Base-by-base conservation (phyloP, 148 eudicot genomes). In the Persicaria maculosa region DNA sequence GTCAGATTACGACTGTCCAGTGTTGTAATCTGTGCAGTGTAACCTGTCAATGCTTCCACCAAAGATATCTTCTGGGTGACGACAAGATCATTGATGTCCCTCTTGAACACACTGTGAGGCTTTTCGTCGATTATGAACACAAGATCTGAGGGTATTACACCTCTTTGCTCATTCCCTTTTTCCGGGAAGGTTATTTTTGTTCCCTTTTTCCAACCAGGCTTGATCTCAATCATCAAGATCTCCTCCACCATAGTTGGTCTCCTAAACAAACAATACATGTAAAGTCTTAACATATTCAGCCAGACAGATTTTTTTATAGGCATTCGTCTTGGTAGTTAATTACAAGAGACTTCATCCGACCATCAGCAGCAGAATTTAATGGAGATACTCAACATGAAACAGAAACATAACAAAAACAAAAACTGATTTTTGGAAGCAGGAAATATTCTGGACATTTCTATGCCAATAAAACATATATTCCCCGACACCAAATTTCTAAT, bases 181-280 rank as follows among this genome's bases (percentile, higher is more conserved):
- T 90, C 95, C 4, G 90, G 95, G 71, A 90, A 90, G 1, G 91
- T 90, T 48, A 90, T 86, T 80, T 90, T 90, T 54, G 94, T 90
- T 16, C 95, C 95, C 72, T 88, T 90, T 72, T 88, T 90, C 95
- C 95, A 90, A 12, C 95, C 95, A 4, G 91, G 90, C 79, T 88
- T 90, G 77, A 88, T 88, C 79, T 88, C 90, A 65, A 90, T 90
- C 48, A 90, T 85, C 15, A 88, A 80, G 55, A 90, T 88, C 79
- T 88, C 95, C 82, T 90, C 95, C 81, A 84, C 82, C 47, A 86
- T 80, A 61, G 88, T 77, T 12, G 88, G 81, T 79, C 88, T 80
- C 94, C 94, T 90, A 68, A 74, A 75, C 40, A 7, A 61, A 58
- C 5, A 12, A 36, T 44, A 36, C n/a, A 44, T 36, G 73, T 31